These are phyloP conservation scores for Penicillium polonicum DNA, from an alignment of 2,329 filamentous ascomycete species.

Conservation along the genomic window DNA sequence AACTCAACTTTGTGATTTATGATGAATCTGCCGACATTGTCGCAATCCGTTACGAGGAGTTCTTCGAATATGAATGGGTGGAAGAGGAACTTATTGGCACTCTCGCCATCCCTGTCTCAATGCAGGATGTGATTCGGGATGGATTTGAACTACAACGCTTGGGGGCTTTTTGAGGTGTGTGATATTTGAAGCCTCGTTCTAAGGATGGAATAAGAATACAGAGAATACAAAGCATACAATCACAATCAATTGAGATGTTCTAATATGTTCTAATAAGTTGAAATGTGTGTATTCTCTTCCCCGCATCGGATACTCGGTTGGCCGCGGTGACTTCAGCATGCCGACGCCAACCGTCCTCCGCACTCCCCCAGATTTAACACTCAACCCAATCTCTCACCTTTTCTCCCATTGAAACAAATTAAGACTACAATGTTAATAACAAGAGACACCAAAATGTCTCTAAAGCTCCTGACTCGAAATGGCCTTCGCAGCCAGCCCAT, in stretches of 20 bases:
- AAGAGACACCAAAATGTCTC: slow-evolving; percentile 17
- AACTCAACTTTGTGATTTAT: neutral
- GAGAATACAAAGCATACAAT: neutral
- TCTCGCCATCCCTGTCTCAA: neutral
- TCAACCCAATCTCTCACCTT: slow-evolving; percentile 3
- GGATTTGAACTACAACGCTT: neutral
- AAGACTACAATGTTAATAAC: slow-evolving; percentile 5
- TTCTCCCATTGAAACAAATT: slow-evolving; percentile 2
- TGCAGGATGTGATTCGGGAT: neutral
- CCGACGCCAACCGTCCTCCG: slow-evolving; percentile 34
- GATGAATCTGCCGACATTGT: neutral
- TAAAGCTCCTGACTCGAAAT: slow-evolving; percentile 17
- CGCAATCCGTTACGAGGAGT: neutral
- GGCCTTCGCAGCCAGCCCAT: slow-evolving; percentile 2
- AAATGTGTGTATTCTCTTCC: neutral
- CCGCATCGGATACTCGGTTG: slow-evolving; percentile 11
- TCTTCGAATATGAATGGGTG: neutral
- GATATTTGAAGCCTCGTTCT: neutral
- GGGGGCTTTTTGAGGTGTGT: neutral
- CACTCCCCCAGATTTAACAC: slow-evolving; percentile 10
- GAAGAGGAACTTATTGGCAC: neutral
- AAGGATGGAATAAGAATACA: neutral
- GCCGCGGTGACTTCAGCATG: slow-evolving; percentile 8
- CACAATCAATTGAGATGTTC: neutral
- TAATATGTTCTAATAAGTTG: no score